Evolutionary conservation across 257 asterid species (phyloP), one percentile per base, ranked within the genome.

Genomic region (Plantago elongata): DNA sequence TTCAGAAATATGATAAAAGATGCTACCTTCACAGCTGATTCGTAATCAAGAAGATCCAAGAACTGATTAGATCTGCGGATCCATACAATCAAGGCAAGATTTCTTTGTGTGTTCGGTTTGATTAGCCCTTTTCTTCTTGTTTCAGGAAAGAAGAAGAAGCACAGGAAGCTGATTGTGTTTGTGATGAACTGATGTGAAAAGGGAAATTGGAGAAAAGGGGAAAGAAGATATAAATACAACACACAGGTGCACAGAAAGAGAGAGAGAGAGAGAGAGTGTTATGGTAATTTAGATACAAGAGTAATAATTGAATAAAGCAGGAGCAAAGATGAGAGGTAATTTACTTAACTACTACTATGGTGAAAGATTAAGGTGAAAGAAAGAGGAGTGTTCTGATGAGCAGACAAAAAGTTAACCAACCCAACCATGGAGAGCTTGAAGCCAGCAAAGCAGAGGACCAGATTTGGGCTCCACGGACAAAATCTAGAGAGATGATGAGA

Each of bases 371-470:
- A 5, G 58, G 57, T 13, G 16, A 51, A 51, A 18, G n/a, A n/a
- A n/a, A n/a, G n/a, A n/a, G n/a, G n/a, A n/a, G n/a, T 52, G 11
- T 5, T 68, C 75, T 78, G 69, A 54, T 74, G 75, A 77, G 75
- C 73, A 66, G 79, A 79, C 83, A 75, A 69, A 70, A 69, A 79
- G 63, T 13, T 9, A 51, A 51, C 37, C 22, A 9, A 14, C 40
- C 77, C 86, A 75, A 69, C 73, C 69, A 73, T 42, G 69, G 71
- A 71, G 76, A 77, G 74, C 74, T 83, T 75, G 68, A 66, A 77
- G 78, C 78, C 86, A 77, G 81, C 86, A 65, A 74, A 73, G 84
- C 77, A 73, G 62, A 61, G 78, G 86, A 76, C 88, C 85, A 82
- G 72, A 46, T 57, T 57, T 60, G 92, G 97, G 90, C 77, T 71